Evolutionary conservation across 352 stramenopile genomes (phyloP), one percentile per base, ranked within the genome.

Genomic region (Globisporangium abappressorium): DNA sequence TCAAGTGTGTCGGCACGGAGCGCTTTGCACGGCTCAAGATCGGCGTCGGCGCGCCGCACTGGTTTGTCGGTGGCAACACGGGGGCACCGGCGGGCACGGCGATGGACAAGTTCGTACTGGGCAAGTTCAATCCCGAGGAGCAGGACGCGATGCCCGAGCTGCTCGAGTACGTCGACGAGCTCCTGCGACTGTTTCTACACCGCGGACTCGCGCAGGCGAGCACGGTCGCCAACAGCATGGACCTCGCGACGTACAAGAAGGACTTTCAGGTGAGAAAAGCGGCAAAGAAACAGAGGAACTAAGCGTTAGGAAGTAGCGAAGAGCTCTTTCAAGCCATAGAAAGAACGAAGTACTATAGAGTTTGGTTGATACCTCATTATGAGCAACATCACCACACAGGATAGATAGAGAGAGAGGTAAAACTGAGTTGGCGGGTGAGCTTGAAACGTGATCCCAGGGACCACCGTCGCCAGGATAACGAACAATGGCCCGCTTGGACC

Each of bases 11-110:
- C 1, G 80, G 83, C 33, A 87, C 82, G 2, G 87, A 96, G 67
- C 87, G 88, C 41, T 96, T 96, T 62, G 87, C 85, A 57, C 82
- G 89, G 4, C 80, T 96, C 54, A 90, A 90, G 62, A 90, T 96
- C 53, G 89, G 89, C 30, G 70, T 96, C 12, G 89, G 89, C 7
- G 82, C 85, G 5, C 85, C 86, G 2, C 69, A 92, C 58, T 96
- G 88, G 88, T 96, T 96, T 68, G 69, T 71, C 33, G 78, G 75
- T 18, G 84, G 81, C 56, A 85, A 84, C 47, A 90, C 71, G 6
- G 84, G 86, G 4, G 85, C 88, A 0, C 86, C 86, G 5, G 75
- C 88, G 0, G 86, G 87, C n/a, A 91, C 87, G 3, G 84, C 85
- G 18, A 92, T 96, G 73, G 84, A 93, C 78, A 91, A 90, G 67